A percentile compares a stretch with the other conserved stretches of the same genome.
Conservation (phyloP, 768 basidiomycete genomes). For the Peribolospora baueri region DNA sequence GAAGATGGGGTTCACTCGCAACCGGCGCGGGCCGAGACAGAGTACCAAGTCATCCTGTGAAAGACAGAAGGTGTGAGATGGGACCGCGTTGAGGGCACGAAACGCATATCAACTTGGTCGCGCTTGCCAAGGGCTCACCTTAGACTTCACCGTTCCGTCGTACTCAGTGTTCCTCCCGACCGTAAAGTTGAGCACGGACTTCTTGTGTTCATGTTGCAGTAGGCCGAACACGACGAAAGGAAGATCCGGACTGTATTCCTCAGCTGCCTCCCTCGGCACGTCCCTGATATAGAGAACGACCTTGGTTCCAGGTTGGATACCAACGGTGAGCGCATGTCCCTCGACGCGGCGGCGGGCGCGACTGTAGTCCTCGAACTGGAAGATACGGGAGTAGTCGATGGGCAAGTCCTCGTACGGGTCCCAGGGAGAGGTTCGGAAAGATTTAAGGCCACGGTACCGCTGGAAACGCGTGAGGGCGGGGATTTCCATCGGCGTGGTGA, state of each 20-base stretch:
- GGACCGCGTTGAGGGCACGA: no score
- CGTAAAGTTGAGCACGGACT: constrained; percentile 71
- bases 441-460: constrained; percentile 68
- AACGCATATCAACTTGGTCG: neutral
- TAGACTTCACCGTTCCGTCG: constrained; percentile 62
- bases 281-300: constrained; percentile 53
- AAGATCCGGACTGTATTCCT: constrained; percentile 16
- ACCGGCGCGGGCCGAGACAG: constrained; percentile 65
- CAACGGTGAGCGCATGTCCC: constrained; percentile 25
- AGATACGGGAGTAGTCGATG: constrained; percentile 76
- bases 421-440: constrained; percentile 90
- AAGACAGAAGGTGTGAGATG: neutral
- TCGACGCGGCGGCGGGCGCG: constrained; percentile 52
- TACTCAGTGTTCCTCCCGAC: constrained; percentile 92
- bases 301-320: constrained; percentile 44
- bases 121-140: constrained; percentile 27
- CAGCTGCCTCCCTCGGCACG: constrained; percentile 40
- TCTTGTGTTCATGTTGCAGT: constrained; percentile 87
- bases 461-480: constrained; percentile 64
- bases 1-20: constrained; percentile 65
- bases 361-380: constrained; percentile 88
- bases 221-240: constrained; percentile 55
- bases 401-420: constrained; percentile 92
- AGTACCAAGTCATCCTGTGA: constrained; percentile 60
- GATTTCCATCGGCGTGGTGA: constrained; percentile 73